A percentile compares a stretch with the other conserved stretches of the same genome.
Evolutionary conservation across 1,139 yeast species (phyloP).

Genomic region (Lodderomyces beijingensis): DNA sequence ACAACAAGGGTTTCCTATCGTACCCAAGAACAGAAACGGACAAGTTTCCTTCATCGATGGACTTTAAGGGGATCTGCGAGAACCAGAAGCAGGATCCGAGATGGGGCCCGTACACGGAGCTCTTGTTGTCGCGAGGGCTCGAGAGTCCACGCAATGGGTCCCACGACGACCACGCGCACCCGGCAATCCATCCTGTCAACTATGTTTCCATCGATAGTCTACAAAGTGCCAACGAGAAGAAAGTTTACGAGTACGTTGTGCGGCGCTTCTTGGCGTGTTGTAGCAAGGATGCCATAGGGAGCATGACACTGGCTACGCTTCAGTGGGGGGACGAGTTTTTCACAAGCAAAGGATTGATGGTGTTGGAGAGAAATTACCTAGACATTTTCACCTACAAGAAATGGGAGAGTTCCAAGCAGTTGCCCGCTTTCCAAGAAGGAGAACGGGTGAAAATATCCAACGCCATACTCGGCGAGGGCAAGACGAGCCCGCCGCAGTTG

Average conservation of each 20-base stretch:
- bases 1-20: slow-evolving; percentile 80
- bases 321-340: slow-evolving; percentile 80
- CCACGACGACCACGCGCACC: slow-evolving; percentile 94
- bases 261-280: slow-evolving; percentile 90
- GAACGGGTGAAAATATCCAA: slow-evolving; percentile 51
- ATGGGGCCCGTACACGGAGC: slow-evolving; percentile 48
- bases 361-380: slow-evolving; percentile 67
- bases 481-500: slow-evolving; percentile 73
- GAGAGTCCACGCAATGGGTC: slow-evolving; percentile 70
- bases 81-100: slow-evolving; percentile 50
- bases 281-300: slow-evolving; percentile 85
- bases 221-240: slow-evolving; percentile 49
- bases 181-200: slow-evolving; percentile 92
- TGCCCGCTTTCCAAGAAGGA: slow-evolving; percentile 63
- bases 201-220: slow-evolving; percentile 32
- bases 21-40: slow-evolving; percentile 99
- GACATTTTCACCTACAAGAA: slow-evolving; percentile 75
- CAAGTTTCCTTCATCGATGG: slow-evolving; percentile 71
- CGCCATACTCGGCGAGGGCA: slow-evolving; percentile 65
- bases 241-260: slow-evolving; percentile 82
- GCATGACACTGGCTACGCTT: slow-evolving; percentile 55
- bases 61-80: slow-evolving; percentile 53
- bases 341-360: slow-evolving; percentile 66
- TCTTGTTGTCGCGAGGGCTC: slow-evolving; percentile 34
- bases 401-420: slow-evolving; percentile 65